Evolutionary conservation across 2,329 filamentous ascomycete species (phyloP), one percentile per base, ranked within the genome.

Genomic region (Zymoseptoria crescenta): DNA sequence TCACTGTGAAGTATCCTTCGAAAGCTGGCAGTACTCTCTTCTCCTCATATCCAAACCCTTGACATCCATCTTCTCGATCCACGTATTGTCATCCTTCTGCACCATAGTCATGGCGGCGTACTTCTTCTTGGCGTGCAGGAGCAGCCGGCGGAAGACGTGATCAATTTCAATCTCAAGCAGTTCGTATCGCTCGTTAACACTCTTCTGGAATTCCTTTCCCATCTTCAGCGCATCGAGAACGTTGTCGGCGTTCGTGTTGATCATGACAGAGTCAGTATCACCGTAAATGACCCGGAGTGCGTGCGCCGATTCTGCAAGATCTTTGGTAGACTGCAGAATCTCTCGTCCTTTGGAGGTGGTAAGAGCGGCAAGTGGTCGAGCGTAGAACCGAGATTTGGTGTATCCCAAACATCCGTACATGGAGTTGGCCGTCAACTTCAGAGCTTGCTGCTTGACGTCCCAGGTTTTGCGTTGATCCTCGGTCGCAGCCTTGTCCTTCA

Each of bases 391-490:
- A 59, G 94, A 97, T 72, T 92, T 96, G 10, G 90, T 93, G 73
- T 96, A 99, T 67, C 94, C 94, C 74, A 99, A 79, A 81, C 94
- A 99, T 67, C 94, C 94, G 74, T 99, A 99, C 95, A 99, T 99
- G 65, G 93, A 97, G 77, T 99, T 99, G 70, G 94, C 94, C 50
- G 95, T 99, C 56, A 99, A 84, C 77, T 99, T 99, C 70, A 99
- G 77, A 28, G 94, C 95, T 73, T 96, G 81, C 75, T 99, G 94
- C 77, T 96, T 97, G 71, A 96, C 97, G 66, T 99, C 94, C 92
- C 93, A 99, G 0, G 93, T 91, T 3, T 91, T 88, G 58, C 96
- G 83, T 73, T 99, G 83, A 70, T 97, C 92, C 0, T 87, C 72
- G 0, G 91, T 95, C 3, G 93, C 92, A 59, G 80, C 85, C 73